These are phyloP conservation scores for Hypericum perforatum DNA, from an alignment of 345 rosid species.

Conservation along the genomic window DNA sequence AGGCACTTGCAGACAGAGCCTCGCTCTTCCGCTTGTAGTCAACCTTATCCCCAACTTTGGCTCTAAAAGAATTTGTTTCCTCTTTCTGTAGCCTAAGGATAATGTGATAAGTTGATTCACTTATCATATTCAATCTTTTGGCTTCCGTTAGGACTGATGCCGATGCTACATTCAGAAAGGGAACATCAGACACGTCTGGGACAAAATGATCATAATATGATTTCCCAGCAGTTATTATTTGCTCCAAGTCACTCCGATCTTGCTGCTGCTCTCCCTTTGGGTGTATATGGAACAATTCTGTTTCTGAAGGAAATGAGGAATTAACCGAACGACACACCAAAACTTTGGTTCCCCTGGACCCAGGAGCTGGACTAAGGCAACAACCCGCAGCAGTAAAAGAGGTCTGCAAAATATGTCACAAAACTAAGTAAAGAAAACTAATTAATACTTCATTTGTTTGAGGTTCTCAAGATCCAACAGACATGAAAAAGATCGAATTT, in stretches of 20 bases:
- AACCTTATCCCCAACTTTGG: constrained; percentile 25
- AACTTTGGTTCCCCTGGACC: constrained; percentile 69
- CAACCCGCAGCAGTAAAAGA: constrained; percentile 92
- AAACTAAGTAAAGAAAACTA: constrained; percentile 1
- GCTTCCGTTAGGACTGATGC: constrained; percentile 59
- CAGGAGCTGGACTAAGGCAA: constrained; percentile 80
- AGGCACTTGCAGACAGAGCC: constrained; percentile 11
- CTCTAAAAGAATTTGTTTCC: constrained; percentile 51
- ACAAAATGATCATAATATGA: constrained; percentile 20
- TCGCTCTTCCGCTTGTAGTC: constrained; percentile 17
- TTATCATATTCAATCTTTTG: constrained; percentile 44
- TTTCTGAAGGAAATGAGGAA: constrained; percentile 47
- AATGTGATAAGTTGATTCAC: constrained; percentile 47
- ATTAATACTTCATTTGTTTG: neutral
- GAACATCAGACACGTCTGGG: constrained; percentile 30
- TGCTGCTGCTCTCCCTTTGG: constrained; percentile 19
- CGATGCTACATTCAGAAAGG: constrained; percentile 37
- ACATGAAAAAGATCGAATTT: too few species aligned
- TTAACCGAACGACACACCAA: constrained; percentile 66
- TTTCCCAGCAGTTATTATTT: constrained; percentile 38
- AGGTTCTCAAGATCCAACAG: too few species aligned
- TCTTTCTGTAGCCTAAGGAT: constrained; percentile 44
- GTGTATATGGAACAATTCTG: constrained; percentile 24
- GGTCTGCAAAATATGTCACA: constrained; percentile 35
- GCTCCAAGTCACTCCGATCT: constrained; percentile 23